Evolutionary conservation across 2,329 filamentous ascomycete species (phyloP), one percentile per base, ranked within the genome.

Genomic region (Penicillium sp.): DNA sequence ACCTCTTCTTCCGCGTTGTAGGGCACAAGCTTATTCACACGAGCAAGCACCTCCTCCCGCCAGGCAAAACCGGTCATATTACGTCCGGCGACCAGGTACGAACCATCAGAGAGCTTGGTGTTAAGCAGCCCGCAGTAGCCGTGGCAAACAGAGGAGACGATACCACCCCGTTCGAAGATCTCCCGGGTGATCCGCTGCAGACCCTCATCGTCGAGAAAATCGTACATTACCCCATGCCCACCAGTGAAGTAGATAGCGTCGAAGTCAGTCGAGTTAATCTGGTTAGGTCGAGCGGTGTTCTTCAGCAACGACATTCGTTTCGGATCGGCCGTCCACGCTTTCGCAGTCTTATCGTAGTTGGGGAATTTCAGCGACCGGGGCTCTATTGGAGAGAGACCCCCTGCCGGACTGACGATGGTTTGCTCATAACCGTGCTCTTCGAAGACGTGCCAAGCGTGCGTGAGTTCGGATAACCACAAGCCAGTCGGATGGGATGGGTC

Each of bases 141-240:
- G 57, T 79, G 77, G 70, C 77, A 79, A 58, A 79, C 75, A 3
- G 76, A 76, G 8, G 71, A 72, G 24, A 78, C 74, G 43, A 78
- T 66, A 64, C 78, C 78, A 54, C 68, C 71, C 1, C 69, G 67
- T 56, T 78, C 75, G 67, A 73, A 78, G 66, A 79, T 78, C 55
- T 77, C 73, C 29, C 66, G 62, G 65, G 77, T 78, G 52, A 79
- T 57, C 24, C 52, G 55, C 55, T 57, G 55, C 27, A 57, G 45
- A 35, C 27, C 51, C 46, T 57, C 55, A 26, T 39, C 49, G 37
- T 57, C 55, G n/a, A 16, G 55, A 33, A 57, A 57, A 33, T 57
- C 55, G 27, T 46, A 57, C 55, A 57, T 57, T 10, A 57, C 55
- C 4, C 48, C 55, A 50, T 57, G 55, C 42, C 55, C 55, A 19